Evolutionary conservation across 192 early-diverging fungal genomes (phyloP).

Genomic region (Martensiomyces pterosporus): DNA sequence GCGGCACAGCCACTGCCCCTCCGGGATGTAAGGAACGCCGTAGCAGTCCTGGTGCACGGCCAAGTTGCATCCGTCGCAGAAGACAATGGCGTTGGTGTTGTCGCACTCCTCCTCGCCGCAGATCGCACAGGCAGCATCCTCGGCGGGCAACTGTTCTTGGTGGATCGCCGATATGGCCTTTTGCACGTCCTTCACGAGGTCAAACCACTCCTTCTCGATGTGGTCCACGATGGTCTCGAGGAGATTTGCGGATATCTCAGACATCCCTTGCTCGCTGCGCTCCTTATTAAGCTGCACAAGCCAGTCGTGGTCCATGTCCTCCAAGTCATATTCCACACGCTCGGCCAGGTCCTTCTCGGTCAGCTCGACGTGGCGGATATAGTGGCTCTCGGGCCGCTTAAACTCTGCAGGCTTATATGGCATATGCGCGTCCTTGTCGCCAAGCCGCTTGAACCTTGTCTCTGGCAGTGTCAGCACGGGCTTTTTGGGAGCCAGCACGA

Average conservation of each 20-base stretch:
- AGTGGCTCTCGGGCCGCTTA: slow-evolving; percentile 62
- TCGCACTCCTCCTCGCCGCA: slow-evolving; percentile 99
- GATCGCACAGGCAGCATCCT: slow-evolving; percentile 87
- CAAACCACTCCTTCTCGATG: slow-evolving; percentile 97
- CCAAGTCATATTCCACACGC: slow-evolving; percentile 95
- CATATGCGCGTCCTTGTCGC: not conserved
- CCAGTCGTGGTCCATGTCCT: slow-evolving; percentile 89
- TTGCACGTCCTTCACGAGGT: slow-evolving; percentile 79
- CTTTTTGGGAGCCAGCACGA: slow-evolving; percentile 46
- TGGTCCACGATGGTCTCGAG: slow-evolving; percentile 88
- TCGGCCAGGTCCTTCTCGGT: slow-evolving; percentile 51
- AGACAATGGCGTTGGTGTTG: slow-evolving; percentile 98
- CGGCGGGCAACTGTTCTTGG: slow-evolving; percentile 57
- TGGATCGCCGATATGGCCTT: slow-evolving; percentile 55
- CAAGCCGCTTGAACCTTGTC: slow-evolving; percentile 20
- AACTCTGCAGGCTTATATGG: slow-evolving; percentile 31
- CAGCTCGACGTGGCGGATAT: slow-evolving; percentile 64
- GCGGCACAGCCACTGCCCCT: slow-evolving; percentile 98
- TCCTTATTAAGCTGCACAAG: slow-evolving; percentile 64
- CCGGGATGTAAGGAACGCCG: slow-evolving; percentile 97
- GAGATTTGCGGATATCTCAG: slow-evolving; percentile 27
- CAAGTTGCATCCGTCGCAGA: slow-evolving; percentile 98
- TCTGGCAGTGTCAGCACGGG: slow-evolving; percentile 36
- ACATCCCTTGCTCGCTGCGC: slow-evolving; percentile 33
- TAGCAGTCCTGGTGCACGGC: slow-evolving; percentile 99